Base-by-base conservation (phyloP, 2,329 filamentous ascomycete species). In the Cryoendolithus antarcticus region DNA sequence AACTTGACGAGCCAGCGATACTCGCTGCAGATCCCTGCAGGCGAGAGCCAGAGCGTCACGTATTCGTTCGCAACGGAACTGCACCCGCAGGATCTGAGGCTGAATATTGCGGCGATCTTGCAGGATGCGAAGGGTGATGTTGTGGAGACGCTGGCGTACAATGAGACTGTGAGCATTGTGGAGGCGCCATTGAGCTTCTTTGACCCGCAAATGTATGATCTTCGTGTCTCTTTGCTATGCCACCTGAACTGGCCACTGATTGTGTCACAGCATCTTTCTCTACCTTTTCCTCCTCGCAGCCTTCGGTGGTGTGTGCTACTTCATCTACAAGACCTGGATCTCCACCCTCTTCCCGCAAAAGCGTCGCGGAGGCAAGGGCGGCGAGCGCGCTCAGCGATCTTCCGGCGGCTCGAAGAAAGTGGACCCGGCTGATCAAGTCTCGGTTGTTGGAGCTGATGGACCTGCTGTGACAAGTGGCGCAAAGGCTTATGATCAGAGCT, bases 301-400 rank as follows among this genome's bases (percentile, higher is more conserved):
- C 47, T 93, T 93, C 60, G 77, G 66, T 48, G 86, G 82, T 46
- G 86, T 80, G 39, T 75, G 82, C 60, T 95, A 89, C 77, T 94
- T 94, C 65, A 86, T 95, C 67, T 98, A 98, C 76, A 91, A 82
- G 70, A 93, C 89, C 56, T 96, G 89, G 86, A 82, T 98, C 65
- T 84, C 86, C 55, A 80, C 86, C 9, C 82, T 98, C 59, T 94
- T 96, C 72, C 89, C 91, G 35, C 86, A 94, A 71, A 79, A 77
- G 63, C 69, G 67, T 54, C 68, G 70, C 46, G 61, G 68, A 41
- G 71, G 69, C 52, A 75, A 75, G 62, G 67, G 67, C 45, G 65
- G 81, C 50, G 83, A 86, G 69, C 76, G 78, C 47, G 67, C 73
- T 42, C 76, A 75, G 61, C 68, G 67, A 54, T 65, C 72, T 24